These are phyloP conservation scores for Phytophthora pluvialis DNA, from an alignment of 352 stramenopile genomes.

Conservation along the genomic window DNA sequence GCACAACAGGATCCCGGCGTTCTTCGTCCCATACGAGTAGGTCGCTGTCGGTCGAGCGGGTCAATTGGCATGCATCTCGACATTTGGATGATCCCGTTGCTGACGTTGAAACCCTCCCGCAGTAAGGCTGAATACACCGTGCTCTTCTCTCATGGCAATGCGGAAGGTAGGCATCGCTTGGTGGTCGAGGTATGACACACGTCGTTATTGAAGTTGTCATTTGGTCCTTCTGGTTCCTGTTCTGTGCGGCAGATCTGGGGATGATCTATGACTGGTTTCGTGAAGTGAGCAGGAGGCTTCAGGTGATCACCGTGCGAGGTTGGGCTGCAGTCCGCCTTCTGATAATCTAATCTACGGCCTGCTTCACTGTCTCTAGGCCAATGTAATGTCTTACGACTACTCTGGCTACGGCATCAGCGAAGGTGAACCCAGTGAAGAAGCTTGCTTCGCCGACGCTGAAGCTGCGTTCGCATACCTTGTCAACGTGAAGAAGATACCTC, in stretches of 20 bases:
- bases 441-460: constrained; percentile 96
- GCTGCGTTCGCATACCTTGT: constrained; percentile 96
- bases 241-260: constrained; percentile 82
- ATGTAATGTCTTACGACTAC: constrained; percentile 96
- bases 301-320: constrained; percentile 39
- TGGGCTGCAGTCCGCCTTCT: background rate
- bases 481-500: constrained; percentile 90
- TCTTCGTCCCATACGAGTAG: constrained; percentile 94
- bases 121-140: constrained; percentile 94
- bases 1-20: constrained; percentile 93
- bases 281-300: constrained; percentile 85
- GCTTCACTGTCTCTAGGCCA: constrained; percentile 48
- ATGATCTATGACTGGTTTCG: constrained; percentile 98
- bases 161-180: constrained; percentile 71
- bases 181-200: background rate
- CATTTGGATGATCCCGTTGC: constrained; percentile 4
- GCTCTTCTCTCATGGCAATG: constrained; percentile 98
- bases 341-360: background rate
- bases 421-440: constrained; percentile 92
- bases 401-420: constrained; percentile 97
- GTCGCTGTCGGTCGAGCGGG: constrained; percentile 13
- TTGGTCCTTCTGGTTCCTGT: background rate
- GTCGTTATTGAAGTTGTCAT: background rate
- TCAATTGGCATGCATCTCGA: constrained; percentile 1
- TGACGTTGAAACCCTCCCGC: constrained; percentile 20